Conservation (phyloP, 306 rosid genomes). For the Lithocarpus polystachyus region DNA sequence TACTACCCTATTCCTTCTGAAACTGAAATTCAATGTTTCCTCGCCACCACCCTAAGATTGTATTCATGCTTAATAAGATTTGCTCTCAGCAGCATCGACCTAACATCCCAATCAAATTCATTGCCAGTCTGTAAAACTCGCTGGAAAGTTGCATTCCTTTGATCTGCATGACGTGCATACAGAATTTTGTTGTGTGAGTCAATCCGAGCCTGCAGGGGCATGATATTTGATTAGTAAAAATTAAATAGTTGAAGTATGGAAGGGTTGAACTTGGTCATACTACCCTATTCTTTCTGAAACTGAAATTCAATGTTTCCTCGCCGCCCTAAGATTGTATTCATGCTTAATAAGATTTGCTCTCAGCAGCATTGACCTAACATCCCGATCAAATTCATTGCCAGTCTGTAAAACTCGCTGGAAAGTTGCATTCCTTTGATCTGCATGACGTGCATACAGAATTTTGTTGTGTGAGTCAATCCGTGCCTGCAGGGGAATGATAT, state of each 20-base stretch:
- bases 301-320: conserved; percentile 60
- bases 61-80: conserved; percentile 86
- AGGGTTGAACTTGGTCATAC: conserved; percentile 14
- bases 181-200: conserved; percentile 97
- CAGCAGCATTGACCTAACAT: conserved; percentile 83
- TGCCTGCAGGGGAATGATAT: conserved; percentile 61
- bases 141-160: conserved; percentile 94
- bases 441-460: conserved; percentile 91
- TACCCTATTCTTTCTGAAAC: conserved; percentile 2
- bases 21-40: conserved; percentile 58
- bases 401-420: conserved; percentile 90
- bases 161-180: conserved; percentile 96
- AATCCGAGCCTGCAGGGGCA: conserved; percentile 79
- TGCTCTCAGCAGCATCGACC: conserved; percentile 85
- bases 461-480: conserved; percentile 98
- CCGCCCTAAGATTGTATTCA: conserved; percentile 58
- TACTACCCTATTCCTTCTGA: conserved; percentile 7
- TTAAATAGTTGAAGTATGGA: not conserved
- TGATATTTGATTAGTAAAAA: conserved; percentile 8
- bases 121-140: conserved; percentile 82
- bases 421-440: conserved; percentile 95
- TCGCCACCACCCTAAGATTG: conserved; percentile 53
- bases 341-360: conserved; percentile 90
- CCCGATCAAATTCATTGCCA: conserved; percentile 79
- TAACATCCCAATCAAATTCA: conserved; percentile 80